Conservation (phyloP, 2,329 filamentous ascomycete genomes). For the Lachnellula hyalina region DNA sequence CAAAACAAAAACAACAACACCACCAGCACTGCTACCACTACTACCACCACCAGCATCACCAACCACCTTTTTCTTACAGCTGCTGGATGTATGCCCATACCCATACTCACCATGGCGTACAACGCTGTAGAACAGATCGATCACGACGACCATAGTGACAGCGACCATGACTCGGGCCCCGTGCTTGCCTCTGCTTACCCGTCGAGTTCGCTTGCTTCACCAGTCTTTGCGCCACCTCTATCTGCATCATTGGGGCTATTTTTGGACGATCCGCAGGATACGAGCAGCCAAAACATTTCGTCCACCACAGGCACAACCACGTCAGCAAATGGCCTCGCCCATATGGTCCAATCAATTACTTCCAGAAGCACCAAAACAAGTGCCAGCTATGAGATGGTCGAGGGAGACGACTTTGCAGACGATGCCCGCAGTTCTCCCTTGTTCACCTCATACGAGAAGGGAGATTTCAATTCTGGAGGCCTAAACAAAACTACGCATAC, state of each 20-base stretch:
- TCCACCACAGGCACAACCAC: slow-evolving; percentile 10
- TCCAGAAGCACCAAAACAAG: slow-evolving; percentile 6
- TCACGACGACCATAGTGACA: slow-evolving; percentile 1
- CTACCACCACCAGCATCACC: background rate
- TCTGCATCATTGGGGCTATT: slow-evolving; percentile 17
- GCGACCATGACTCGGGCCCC: background rate
- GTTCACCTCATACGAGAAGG: background rate
- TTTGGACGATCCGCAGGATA: slow-evolving; percentile 19
- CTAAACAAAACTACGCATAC: background rate
- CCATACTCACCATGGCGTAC: slow-evolving; percentile 13
- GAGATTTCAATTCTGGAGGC: too few species aligned
- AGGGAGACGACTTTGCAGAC: slow-evolving; percentile 15
- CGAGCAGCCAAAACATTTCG: slow-evolving; percentile 1
- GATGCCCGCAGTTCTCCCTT: slow-evolving; percentile 7
- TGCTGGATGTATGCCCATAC: background rate
- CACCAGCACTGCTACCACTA: background rate
- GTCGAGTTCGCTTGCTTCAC: slow-evolving; percentile 6
- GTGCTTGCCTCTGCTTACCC: background rate
- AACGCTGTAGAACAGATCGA: slow-evolving; percentile 11
- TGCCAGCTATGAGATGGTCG: slow-evolving; percentile 17
- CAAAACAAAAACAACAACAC: slow-evolving; percentile 1
- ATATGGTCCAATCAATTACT: slow-evolving; percentile 12
- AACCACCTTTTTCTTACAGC: background rate
- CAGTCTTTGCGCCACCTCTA: slow-evolving; percentile 10
- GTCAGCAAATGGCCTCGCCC: slow-evolving; percentile 3